phyloP scores from a whole-genome alignment of 768 basidiomycete genomes.

The Boletus coccyginus region DNA sequence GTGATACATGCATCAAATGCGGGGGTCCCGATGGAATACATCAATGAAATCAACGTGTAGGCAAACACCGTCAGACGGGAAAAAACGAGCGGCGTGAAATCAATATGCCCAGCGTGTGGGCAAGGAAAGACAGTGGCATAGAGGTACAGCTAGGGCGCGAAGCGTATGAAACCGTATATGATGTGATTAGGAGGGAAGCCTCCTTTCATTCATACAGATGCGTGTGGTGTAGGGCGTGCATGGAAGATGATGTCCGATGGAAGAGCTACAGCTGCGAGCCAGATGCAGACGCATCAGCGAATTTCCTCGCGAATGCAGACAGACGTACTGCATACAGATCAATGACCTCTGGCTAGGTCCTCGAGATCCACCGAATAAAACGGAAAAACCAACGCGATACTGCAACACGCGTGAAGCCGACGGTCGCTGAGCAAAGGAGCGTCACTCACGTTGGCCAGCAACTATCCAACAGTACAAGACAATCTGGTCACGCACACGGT shows the following conservation, averaged over 20 bases:
- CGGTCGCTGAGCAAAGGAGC: background rate
- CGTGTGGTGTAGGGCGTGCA: constrained; percentile 19
- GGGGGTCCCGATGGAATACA: constrained; percentile 11
- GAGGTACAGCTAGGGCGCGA: background rate
- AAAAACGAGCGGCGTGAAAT: background rate
- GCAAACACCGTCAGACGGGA: background rate
- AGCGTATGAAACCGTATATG: background rate
- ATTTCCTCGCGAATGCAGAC: background rate
- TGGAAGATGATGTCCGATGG: constrained; percentile 17
- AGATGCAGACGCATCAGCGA: background rate
- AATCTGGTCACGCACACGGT: constrained; percentile 6
- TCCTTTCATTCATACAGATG: constrained; percentile 16
- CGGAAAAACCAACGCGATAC: constrained; percentile 25
- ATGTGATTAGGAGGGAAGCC: constrained; percentile 6
- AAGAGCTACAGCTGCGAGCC: constrained; percentile 20
- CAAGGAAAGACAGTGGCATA: constrained; percentile 13
- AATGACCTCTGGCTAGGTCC: constrained; percentile 19
- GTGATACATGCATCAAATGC: constrained; percentile 12
- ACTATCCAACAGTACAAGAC: constrained; percentile 21
- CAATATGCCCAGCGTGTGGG: constrained; percentile 1
- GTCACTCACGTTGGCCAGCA: constrained; percentile 24
- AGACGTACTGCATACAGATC: constrained; percentile 4
- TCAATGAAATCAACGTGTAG: constrained; percentile 16
- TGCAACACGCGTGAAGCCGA: constrained; percentile 1
- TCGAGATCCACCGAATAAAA: constrained; percentile 24